Base-by-base conservation (phyloP, 1,284 basidiomycete species). In the Chalciporus piperatoides region DNA sequence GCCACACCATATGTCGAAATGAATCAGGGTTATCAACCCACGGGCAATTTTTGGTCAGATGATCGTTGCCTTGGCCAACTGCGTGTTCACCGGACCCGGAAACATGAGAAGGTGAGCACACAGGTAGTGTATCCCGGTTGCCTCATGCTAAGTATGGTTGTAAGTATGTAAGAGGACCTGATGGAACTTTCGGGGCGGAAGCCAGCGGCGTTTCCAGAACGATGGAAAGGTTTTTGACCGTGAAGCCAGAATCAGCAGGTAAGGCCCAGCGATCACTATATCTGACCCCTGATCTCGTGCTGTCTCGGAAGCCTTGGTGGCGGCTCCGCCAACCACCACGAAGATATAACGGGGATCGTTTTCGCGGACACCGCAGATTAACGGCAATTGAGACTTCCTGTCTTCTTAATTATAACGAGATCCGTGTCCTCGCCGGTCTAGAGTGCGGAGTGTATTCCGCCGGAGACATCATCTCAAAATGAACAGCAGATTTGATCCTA, bases 211-310 rank as follows among this genome's bases (percentile, higher is more conserved):
- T 63, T 59, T 49, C 63, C 60, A 59, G 47, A 49, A 51, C 19
- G 42, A 47, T 24, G 57, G 54, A 58, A 36, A 37, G 27, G 45
- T 56, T 51, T 51, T 64, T 53, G 55, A 55, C 45, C 59, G 62
- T 52, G 60, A 61, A 65, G 61, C 64, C 58, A 48, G 58, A 63
- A 61, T 62, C 51, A 61, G 60, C 58, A 57, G 36, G 63, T 50
- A 59, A 49, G 60, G 56, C 38, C 53, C 58, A 53, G 49, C 44
- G 48, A 59, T 52, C 58, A 42, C 64, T 57, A 54, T 64, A 64
- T 61, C 46, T 28, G 52, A 51, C 52, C 48, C 59, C 48, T 57
- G 55, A 59, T 62, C 62, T 59, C 33, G 48, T 52, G 51, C 60
- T 55, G 53, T 63, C 59, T 52, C 14, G 49, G 59, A 60, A 63